Evolutionary conservation across 2,329 filamentous ascomycete genomes (phyloP).

Genomic region (Pseudopyrenochaeta lycopersici): DNA sequence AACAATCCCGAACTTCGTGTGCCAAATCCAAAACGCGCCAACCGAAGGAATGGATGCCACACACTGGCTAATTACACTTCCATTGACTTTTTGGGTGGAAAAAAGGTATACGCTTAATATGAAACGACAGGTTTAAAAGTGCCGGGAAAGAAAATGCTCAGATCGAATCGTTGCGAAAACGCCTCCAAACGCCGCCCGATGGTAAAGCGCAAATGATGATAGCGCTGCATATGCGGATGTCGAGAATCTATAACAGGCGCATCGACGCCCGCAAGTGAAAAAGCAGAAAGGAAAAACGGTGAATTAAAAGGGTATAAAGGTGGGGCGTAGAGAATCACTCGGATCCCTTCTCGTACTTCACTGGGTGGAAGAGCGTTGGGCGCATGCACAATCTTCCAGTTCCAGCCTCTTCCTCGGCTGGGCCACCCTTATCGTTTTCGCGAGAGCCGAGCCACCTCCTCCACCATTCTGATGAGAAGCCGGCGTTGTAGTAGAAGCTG

Average conservation of each 20-base stretch:
- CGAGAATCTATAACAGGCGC: constrained; percentile 10
- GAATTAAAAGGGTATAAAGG: constrained; percentile 39
- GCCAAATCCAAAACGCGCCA: constrained; percentile 14
- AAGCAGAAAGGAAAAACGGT: constrained; percentile 20
- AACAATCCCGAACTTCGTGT: background rate
- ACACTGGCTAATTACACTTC: constrained; percentile 39
- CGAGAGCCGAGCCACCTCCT: constrained; percentile 59
- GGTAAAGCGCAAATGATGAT: constrained; percentile 21
- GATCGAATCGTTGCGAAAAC: constrained; percentile 21
- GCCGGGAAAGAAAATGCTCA: constrained; percentile 13
- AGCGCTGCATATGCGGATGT: constrained; percentile 37
- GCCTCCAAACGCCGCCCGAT: constrained; percentile 47
- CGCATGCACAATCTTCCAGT: constrained; percentile 59
- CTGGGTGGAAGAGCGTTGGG: constrained; percentile 57
- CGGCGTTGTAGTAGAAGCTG: constrained; percentile 62
- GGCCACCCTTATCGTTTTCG: constrained; percentile 55
- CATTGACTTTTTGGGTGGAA: constrained; percentile 31
- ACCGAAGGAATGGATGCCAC: constrained; percentile 23
- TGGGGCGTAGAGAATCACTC: constrained; percentile 33
- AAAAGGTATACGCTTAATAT: constrained; percentile 29
- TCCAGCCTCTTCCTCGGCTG: constrained; percentile 53
- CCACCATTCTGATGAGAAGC: constrained; percentile 59
- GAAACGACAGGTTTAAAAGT: background rate
- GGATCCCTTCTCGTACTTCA: constrained; percentile 57
- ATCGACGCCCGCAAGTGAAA: constrained; percentile 25